These are phyloP conservation scores for Debaryomycetaceae sp. DNA, from an alignment of 1,139 yeast species.

Conservation along the genomic window DNA sequence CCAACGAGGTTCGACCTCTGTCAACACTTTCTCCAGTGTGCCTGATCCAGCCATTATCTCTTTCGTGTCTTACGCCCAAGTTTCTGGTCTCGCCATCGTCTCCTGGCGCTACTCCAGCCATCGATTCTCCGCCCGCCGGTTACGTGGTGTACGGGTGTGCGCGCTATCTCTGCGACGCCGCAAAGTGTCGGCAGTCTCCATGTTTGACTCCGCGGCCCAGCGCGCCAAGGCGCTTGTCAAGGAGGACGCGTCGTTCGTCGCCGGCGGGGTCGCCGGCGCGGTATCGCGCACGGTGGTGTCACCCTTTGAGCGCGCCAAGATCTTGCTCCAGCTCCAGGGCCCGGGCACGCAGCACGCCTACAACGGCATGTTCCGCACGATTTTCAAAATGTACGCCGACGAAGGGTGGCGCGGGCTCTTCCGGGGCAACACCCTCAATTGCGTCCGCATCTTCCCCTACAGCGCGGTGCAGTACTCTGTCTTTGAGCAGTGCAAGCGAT, in stretches of 20 bases:
- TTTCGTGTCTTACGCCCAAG: no score
- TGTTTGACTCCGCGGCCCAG: no score
- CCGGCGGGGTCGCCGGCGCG: constrained; percentile 79
- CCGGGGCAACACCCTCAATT: constrained; percentile 87
- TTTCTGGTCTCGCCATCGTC: no score
- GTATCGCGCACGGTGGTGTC: constrained; percentile 89
- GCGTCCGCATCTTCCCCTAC: constrained; percentile 87
- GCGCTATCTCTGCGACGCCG: no score
- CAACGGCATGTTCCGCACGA: constrained; percentile 71
- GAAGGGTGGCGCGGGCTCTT: constrained; percentile 89
- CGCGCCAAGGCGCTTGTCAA: constrained; percentile 33
- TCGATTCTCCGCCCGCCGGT: no score
- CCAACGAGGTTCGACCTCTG: no score
- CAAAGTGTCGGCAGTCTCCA: no score
- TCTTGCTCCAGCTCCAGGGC: constrained; percentile 84
- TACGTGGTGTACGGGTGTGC: no score
- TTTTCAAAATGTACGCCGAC: constrained; percentile 74
- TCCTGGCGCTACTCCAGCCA: no score
- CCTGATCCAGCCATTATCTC: no score
- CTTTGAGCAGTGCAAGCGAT: constrained; percentile 65
- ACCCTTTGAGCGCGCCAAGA: constrained; percentile 93
- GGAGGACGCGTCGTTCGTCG: constrained; percentile 57
- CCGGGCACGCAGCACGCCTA: constrained; percentile 60
- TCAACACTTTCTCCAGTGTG: no score
- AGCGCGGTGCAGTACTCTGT: constrained; percentile 92